phyloP scores from a whole-genome alignment of 1,284 basidiomycete genomes.

The Volvariella volvacea region DNA sequence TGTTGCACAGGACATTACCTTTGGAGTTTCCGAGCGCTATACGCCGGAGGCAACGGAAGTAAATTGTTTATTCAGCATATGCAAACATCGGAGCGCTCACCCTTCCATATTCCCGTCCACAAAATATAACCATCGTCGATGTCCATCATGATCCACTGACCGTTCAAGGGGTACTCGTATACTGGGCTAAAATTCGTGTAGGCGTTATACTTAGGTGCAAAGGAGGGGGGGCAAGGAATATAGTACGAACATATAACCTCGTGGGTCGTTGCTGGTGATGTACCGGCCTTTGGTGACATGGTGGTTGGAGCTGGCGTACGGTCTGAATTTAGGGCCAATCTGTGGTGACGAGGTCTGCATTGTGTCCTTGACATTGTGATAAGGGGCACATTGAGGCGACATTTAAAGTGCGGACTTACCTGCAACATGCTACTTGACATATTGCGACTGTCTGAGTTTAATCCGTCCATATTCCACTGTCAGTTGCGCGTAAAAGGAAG shows the following conservation, averaged over 20 bases:
- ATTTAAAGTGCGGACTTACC: constrained; percentile 17
- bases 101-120: constrained; percentile 88
- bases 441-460: constrained; percentile 5
- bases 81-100: constrained; percentile 29
- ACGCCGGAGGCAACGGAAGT: not conserved
- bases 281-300: constrained; percentile 80
- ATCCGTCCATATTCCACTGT: too few species aligned
- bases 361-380: constrained; percentile 34
- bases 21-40: constrained; percentile 79
- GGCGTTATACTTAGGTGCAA: not conserved
- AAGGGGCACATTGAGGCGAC: not conserved
- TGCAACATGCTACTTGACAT: constrained; percentile 30
- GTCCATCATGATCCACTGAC: constrained; percentile 91
- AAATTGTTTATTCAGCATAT: not conserved
- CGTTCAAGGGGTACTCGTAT: constrained; percentile 81
- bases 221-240: not conserved
- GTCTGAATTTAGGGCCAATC: constrained; percentile 55
- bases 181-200: constrained; percentile 49
- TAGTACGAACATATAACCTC: constrained; percentile 72
- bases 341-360: constrained; percentile 39
- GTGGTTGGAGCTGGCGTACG: constrained; percentile 71
- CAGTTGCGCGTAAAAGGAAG: too few species aligned
- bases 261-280: constrained; percentile 79
- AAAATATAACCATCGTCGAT: constrained; percentile 83
- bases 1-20: constrained; percentile 34